Evolutionary conservation across 1,139 yeast species (phyloP), one percentile per base, ranked within the genome.

Genomic region (Geotrichum citri-aurantii): DNA sequence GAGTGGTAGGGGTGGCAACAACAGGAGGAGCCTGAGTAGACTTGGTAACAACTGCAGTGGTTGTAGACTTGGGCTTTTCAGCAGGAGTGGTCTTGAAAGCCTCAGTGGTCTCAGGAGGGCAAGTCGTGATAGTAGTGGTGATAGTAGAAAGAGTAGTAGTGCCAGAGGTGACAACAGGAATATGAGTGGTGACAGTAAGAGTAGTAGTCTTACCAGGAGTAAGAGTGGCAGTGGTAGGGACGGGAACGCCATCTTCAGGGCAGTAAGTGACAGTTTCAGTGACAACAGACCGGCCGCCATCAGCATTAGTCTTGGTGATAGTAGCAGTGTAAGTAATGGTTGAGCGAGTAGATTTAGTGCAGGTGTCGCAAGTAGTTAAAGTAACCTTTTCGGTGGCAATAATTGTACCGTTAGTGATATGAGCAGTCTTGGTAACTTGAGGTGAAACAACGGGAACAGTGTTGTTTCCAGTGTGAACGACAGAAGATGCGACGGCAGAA

Each of bases 261-360:
- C 57, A 54, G 52, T 54, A 48, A 17, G 57, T 42, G 17, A 54
- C 51, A 29, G 57, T 31, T 12, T 19, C 50, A 42, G 60, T 55
- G 27, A 50, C 26, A 31, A 40, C 37, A 1, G 19, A 19, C 98
- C 93, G 89, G 83, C 97, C 17, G 23, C 23, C 52, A 46, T 46
- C 49, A n/a, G 44, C 7, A 3, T n/a, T 17, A 12, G 44, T 37
- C 44, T 58, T 47, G 19, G 27, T 46, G 19, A n/a, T 37, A 11
- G 52, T 50, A 33, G 29, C 19, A 4, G 52, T 29, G 27, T 29
- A 37, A 14, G 50, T 50, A 11, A 50, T 50, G 26, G 51, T 48
- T 4, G 31, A 12, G 19, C 51, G 29, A 48, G 51, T 48, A 17
- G 37, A 19, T 14, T 19, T 48, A 14, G 51, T 48, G 23, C 23